Evolutionary conservation across 2,329 filamentous ascomycete genomes (phyloP), one percentile per base, ranked within the genome.

Genomic region (Fusarium cicatricum): DNA sequence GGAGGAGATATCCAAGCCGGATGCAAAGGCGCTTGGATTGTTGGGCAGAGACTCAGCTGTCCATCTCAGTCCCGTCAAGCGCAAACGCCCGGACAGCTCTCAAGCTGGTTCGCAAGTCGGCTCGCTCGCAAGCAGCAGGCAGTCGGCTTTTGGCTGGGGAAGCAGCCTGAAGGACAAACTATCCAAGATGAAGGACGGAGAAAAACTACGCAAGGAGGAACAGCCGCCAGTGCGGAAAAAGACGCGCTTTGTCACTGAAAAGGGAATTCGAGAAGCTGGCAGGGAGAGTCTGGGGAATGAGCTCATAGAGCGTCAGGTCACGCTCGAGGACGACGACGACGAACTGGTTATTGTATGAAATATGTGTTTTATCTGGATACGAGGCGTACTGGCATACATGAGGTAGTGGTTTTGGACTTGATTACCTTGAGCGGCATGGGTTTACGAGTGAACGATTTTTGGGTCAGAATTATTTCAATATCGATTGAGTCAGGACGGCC

Each of bases 211-310:
- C 55, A 69, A 65, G 45, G 67, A 70, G 40, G 65, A 65, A 23
- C 66, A 69, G 28, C 69, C 71, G 69, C 85, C 84, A 0, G 81
- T 85, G 28, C 80, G 84, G 63, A 89, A 91, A 75, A 91, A 91
- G 80, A 92, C 90, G 45, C 81, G 90, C n/a, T 92, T 93, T 69
- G 83, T 92, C 34, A 91, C 90, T 21, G 86, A 87, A 36, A 90
- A 88, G 71, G 90, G 90, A 0, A 92, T 93, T 58, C 84, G 86
- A 49, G 89, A 91, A 73, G 90, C 90, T 4, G 90, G 90, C 1
- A 80, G 89, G 55, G 90, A 92, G 69, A 92, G 89, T 68, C 71
- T 92, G 2, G 86, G 87, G 10, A 78, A 74, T n/a, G 82, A 84
- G 45, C 72, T 78, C 54, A 48, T 59, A 32, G 69, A 69, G 42